phyloP scores from a whole-genome alignment of 257 asterid genomes.

The Penstemon newberryi region DNA sequence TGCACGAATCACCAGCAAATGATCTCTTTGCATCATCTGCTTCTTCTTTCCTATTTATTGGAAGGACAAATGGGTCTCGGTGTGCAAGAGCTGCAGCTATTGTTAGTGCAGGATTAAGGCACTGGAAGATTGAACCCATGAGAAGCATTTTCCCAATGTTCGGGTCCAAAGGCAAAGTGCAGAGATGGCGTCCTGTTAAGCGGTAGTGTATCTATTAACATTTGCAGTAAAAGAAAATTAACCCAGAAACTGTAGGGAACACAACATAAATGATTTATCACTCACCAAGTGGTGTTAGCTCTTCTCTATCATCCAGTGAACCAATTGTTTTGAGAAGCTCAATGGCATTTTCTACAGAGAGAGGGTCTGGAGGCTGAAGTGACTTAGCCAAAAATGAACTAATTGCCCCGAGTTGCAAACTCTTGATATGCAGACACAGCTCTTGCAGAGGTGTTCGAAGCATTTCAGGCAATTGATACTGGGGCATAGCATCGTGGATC shows the following conservation, averaged over 20 bases:
- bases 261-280: constrained; percentile 11
- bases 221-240: constrained; percentile 5
- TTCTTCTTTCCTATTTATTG: constrained; percentile 79
- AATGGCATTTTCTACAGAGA: constrained; percentile 85
- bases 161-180: constrained; percentile 95
- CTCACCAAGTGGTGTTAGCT: constrained; percentile 94
- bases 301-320: constrained; percentile 84
- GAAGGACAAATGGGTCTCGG: constrained; percentile 93
- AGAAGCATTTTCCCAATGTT: constrained; percentile 99
- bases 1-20: constrained; percentile 95
- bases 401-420: constrained; percentile 73
- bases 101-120: constrained; percentile 88
- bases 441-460: constrained; percentile 98
- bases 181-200: constrained; percentile 75
- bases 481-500: constrained; percentile 82
- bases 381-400: constrained; percentile 82
- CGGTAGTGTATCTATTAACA: constrained; percentile 12
- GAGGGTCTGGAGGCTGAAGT: constrained; percentile 92
- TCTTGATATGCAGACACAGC: constrained; percentile 90
- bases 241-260: constrained; percentile 11
- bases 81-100: constrained; percentile 97
- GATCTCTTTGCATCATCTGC: constrained; percentile 89
- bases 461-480: constrained; percentile 94
- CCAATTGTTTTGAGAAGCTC: constrained; percentile 97
- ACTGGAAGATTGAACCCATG: constrained; percentile 93